Conservation (phyloP, 139 green algal species). For the Closterium sp. region DNA sequence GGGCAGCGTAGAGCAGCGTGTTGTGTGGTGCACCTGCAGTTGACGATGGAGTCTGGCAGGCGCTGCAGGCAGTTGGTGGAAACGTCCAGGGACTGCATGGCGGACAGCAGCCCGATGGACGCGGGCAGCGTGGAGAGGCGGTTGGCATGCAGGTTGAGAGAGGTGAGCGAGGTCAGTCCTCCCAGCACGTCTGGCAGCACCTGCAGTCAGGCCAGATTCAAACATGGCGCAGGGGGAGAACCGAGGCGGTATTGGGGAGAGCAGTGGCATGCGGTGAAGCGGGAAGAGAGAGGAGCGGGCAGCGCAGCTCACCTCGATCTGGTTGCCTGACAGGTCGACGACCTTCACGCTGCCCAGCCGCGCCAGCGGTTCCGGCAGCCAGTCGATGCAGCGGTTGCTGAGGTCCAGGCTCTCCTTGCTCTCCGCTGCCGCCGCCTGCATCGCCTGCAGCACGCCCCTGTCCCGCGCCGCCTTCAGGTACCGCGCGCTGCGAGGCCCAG, state of each 20-base stretch:
- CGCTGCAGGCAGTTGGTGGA: constrained; percentile 12
- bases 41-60: constrained; percentile 14
- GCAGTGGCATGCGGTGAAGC: neutral
- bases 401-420: constrained; percentile 8
- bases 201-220: neutral
- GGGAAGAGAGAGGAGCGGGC: too few relatives aligned
- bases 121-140: constrained; percentile 11
- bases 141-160: constrained; percentile 17
- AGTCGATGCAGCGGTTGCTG: constrained; percentile 15
- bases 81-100: neutral
- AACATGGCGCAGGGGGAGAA: neutral
- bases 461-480: neutral
- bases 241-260: neutral
- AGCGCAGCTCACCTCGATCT: constrained; percentile 21
- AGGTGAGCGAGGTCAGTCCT: neutral
- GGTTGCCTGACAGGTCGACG: constrained; percentile 27
- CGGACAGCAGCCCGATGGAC: constrained; percentile 23
- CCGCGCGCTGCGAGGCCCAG: neutral
- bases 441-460: constrained; percentile 11
- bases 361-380: constrained; percentile 22
- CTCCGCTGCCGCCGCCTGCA: neutral
- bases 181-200: constrained; percentile 24
- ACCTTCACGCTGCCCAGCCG: neutral
- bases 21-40: constrained; percentile 9
- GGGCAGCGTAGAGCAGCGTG: neutral